phyloP scores from a whole-genome alignment of 1,284 basidiomycete species.

The Trametes polyzona region DNA sequence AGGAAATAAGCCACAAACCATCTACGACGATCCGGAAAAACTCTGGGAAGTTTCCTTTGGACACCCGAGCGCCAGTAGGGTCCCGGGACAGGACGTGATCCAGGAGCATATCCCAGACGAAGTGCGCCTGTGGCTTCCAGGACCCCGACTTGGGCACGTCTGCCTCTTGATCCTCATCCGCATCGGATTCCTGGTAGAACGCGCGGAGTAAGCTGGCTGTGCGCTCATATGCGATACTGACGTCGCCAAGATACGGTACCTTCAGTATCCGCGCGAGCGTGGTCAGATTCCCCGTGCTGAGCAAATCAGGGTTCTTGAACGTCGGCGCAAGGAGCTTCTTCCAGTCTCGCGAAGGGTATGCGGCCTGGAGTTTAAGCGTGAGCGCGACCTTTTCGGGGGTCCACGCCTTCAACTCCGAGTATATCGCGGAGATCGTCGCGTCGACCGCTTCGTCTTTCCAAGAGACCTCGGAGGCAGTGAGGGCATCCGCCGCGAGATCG shows the following conservation, averaged over 20 bases:
- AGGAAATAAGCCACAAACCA: conserved; percentile 51
- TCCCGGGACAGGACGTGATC: conserved; percentile 69
- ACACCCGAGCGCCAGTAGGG: conserved; percentile 29
- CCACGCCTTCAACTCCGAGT: conserved; percentile 63
- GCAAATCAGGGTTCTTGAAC: conserved; percentile 75
- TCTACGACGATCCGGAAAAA: conserved; percentile 92
- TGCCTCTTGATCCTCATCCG: conserved; percentile 54
- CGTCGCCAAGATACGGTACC: conserved; percentile 43
- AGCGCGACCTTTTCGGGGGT: conserved; percentile 90
- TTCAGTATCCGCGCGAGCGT: conserved; percentile 82
- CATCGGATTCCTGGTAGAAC: conserved; percentile 54
- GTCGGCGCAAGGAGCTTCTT: conserved; percentile 68
- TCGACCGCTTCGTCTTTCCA: conserved; percentile 79
- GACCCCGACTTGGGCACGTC: conserved; percentile 55
- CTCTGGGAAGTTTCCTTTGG: conserved; percentile 80
- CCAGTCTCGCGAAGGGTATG: conserved; percentile 70
- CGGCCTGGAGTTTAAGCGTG: conserved; percentile 68
- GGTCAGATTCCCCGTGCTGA: conserved; percentile 73
- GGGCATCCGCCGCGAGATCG: conserved; percentile 61
- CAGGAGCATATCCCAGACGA: conserved; percentile 88
- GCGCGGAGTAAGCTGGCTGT: conserved; percentile 6
- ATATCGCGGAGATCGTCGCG: conserved; percentile 55
- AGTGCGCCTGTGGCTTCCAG: conserved; percentile 93
- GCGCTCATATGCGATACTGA: conserved; percentile 12
- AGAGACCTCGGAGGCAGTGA: conserved; percentile 58